Evolutionary conservation across 306 rosid genomes (phyloP), one percentile per base, ranked within the genome.

Genomic region (Dalbergia cochinchinensis): DNA sequence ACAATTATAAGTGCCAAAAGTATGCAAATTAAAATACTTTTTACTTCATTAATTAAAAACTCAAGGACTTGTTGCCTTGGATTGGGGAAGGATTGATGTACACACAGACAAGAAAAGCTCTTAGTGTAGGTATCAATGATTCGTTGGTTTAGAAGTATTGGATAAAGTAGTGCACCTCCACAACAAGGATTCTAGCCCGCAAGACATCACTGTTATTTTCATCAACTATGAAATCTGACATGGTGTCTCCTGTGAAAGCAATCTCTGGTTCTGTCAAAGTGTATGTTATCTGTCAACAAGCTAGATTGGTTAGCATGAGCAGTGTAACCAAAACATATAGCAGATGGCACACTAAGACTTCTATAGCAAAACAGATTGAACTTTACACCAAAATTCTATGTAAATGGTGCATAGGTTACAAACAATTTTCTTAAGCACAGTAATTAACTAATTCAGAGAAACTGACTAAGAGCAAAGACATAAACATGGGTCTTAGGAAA

Each of bases 211-310:
- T 44, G 78, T 94, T 94, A 68, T 55, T 82, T 80, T 83, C 77
- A 74, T 93, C 94, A 63, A 83, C 62, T 65, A 93, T 90, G 84
- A 91, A 93, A 71, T 93, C 98, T 12, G 90, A 81, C 15, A 69
- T 95, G 78, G 99, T 92, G 83, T 92, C 99, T 62, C 99, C 98
- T 0, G 98, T 92, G 91, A 95, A 95, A 79, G 99, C 99, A 70
- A 95, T 71, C 86, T 88, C 91, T 42, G 98, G 99, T 65, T 91
- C 93, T 70, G 85, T 79, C 80, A 86, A 50, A 59, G 96, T 92
- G 85, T 92, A 16, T 62, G 97, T 90, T 77, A 95, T 88, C 99
- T 92, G 91, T 85, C 85, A 78, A 83, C 26, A 85, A 68, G 47
- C 74, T 72, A 80, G 73, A 39, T 83, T 75, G 19, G 73, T 61